Evolutionary conservation across 2,329 filamentous ascomycete species (phyloP), one percentile per base, ranked within the genome.

Genomic region (Salinomyces thailandicus): DNA sequence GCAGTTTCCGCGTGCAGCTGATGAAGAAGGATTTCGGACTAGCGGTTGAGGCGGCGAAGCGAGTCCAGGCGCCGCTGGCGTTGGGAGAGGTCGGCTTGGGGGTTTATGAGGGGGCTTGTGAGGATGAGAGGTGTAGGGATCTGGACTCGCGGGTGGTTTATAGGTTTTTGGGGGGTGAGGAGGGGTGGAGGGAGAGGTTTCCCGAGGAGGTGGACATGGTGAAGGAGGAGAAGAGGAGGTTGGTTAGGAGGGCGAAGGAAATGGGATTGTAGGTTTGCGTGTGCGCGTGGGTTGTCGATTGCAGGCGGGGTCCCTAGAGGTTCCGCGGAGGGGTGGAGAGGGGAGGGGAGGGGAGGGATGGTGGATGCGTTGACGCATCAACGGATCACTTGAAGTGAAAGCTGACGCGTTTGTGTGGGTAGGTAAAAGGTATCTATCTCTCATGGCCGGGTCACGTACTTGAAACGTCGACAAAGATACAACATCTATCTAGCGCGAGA

Each of bases 1-100:
- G 68, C 2, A 73, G 73, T 0, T 77, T 78, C 52, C 68, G 72
- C 30, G 68, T 77, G 5, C 64, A 75, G 50, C 47, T 77, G 46
- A 77, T 77, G 71, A 62, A 62, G 42, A 77, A 77, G 49, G 73
- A 77, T 46, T 69, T 78, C 39, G 59, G 61, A 2, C 51, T 77
- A 14, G 73, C 72, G 0, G 61, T 73, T 1, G 66, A 73, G 6
- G 67, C 70, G 55, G 73, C 72, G n/a, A 58, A 67, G 41, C 57
- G 63, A 12, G 64, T 75, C 4, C 72, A 67, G 0, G 63, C 68
- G 12, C 60, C 57, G 29, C 62, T 72, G 37, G 64, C 67, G 4
- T 50, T 77, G 24, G 71, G 72, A 1, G 59, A 66, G 4, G 58
- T 55, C 15, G 72, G 70, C 0, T 49, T 76, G 41, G 57, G 59